Evolutionary conservation across 768 basidiomycete species (phyloP).

Genomic region (Panellus pusillus): DNA sequence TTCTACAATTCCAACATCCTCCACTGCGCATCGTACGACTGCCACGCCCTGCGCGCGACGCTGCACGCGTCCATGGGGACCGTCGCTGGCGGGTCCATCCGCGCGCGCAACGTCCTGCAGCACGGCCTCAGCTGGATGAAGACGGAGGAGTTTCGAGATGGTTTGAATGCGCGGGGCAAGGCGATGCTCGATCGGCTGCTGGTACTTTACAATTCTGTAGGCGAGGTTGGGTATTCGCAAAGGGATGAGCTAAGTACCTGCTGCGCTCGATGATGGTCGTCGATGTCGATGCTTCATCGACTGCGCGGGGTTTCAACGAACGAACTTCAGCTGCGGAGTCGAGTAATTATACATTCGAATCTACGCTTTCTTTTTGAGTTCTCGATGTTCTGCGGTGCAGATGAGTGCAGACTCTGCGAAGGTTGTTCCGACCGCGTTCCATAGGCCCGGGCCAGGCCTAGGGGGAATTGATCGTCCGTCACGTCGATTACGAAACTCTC

Average conservation of each 20-base stretch:
- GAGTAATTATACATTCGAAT: too few species aligned
- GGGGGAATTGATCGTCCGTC: too few species aligned
- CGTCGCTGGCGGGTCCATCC: slow-evolving; percentile 55
- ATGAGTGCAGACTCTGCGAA: too few species aligned
- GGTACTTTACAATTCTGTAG: slow-evolving; percentile 45
- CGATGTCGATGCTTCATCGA: background rate
- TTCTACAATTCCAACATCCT: slow-evolving; percentile 83
- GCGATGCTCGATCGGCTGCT: slow-evolving; percentile 63
- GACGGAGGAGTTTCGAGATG: slow-evolving; percentile 44
- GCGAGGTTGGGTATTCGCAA: slow-evolving; percentile 57
- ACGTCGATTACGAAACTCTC: too few species aligned
- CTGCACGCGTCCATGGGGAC: slow-evolving; percentile 72
- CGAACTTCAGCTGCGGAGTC: too few species aligned
- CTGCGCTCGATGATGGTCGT: background rate
- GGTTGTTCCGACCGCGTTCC: too few species aligned
- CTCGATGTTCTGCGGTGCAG: too few species aligned
- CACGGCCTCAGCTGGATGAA: slow-evolving; percentile 76
- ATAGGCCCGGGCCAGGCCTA: too few species aligned
- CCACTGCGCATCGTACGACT: slow-evolving; percentile 68
- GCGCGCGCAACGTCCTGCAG: slow-evolving; percentile 74
- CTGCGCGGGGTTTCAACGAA: too few species aligned
- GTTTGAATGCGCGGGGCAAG: slow-evolving; percentile 45
- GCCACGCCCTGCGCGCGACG: slow-evolving; percentile 52
- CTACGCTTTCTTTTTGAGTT: too few species aligned
- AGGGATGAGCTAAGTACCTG: slow-evolving; percentile 24